phyloP scores from a whole-genome alignment of 75 land plant species.

The Selaginella tamariscina region DNA sequence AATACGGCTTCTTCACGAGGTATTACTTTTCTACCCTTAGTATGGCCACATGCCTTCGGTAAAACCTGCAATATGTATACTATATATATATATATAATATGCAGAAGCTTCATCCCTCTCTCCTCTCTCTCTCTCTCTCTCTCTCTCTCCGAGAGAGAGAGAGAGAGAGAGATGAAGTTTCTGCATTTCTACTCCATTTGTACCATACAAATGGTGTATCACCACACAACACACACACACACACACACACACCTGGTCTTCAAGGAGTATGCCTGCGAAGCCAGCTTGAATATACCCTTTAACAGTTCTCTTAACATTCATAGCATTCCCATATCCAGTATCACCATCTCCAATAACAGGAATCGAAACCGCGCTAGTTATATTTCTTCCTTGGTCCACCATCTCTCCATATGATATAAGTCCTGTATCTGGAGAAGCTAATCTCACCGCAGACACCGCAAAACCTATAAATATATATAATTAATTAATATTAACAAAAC shows the following conservation, averaged over 20 bases:
- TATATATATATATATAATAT: no score
- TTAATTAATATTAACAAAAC: no score
- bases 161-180: no score
- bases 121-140: no score
- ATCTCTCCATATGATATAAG: constrained; percentile 13
- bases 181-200: no score
- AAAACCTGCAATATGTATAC: background rate
- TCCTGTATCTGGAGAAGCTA: constrained; percentile 35
- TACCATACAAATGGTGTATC: no score
- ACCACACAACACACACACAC: no score
- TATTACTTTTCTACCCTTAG: background rate
- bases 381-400: constrained; percentile 9
- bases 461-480: no score
- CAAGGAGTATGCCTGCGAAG: constrained; percentile 5
- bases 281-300: constrained; percentile 10
- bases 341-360: constrained; percentile 13
- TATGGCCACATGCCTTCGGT: constrained; percentile 9
- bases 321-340: constrained; percentile 9
- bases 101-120: no score
- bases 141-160: no score
- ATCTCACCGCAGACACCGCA: constrained; percentile 66
- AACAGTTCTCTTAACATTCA: constrained; percentile 8
- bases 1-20: background rate
- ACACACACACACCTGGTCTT: constrained; percentile 12
- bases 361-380: background rate